Evolutionary conservation across 2,329 filamentous ascomycete species (phyloP).

Genomic region (Amauroascus verrucosus): DNA sequence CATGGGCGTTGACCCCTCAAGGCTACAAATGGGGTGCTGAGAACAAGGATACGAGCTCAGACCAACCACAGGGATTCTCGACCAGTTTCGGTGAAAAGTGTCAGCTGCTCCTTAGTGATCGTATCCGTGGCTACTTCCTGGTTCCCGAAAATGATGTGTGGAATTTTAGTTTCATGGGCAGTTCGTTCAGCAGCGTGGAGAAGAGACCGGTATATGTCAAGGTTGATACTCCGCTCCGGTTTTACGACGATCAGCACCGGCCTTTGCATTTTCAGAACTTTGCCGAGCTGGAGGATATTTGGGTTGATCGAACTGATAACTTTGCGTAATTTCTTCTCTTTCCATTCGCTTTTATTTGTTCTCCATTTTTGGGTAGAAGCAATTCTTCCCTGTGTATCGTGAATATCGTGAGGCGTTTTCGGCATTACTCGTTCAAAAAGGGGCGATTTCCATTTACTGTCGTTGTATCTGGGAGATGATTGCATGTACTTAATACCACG

Average conservation of each 20-base stretch:
- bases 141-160: conserved; percentile 81
- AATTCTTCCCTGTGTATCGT: background rate
- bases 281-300: conserved; percentile 91
- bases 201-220: conserved; percentile 88
- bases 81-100: conserved; percentile 91
- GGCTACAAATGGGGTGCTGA: conserved; percentile 96
- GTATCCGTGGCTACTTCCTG: conserved; percentile 91
- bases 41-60: conserved; percentile 84
- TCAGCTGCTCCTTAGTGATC: conserved; percentile 83
- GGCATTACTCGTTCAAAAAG: background rate
- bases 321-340: conserved; percentile 57
- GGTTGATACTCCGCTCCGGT: conserved; percentile 79
- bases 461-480: background rate
- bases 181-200: conserved; percentile 72
- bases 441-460: background rate
- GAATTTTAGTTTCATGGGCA: conserved; percentile 99
- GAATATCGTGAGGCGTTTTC: background rate
- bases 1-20: conserved; percentile 82
- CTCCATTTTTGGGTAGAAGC: background rate
- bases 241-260: conserved; percentile 86
- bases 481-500: conserved; percentile 5
- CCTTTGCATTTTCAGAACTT: conserved; percentile 96
- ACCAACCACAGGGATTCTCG: conserved; percentile 88
- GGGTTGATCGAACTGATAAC: conserved; percentile 85
- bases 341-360: conserved; percentile 10